Percentiles rank a stretch among this genome's conserved stretches.
These are phyloP conservation scores for Durotheca rogersii DNA, from an alignment of 495 filamentous ascomycete species.

Conservation along the genomic window DNA sequence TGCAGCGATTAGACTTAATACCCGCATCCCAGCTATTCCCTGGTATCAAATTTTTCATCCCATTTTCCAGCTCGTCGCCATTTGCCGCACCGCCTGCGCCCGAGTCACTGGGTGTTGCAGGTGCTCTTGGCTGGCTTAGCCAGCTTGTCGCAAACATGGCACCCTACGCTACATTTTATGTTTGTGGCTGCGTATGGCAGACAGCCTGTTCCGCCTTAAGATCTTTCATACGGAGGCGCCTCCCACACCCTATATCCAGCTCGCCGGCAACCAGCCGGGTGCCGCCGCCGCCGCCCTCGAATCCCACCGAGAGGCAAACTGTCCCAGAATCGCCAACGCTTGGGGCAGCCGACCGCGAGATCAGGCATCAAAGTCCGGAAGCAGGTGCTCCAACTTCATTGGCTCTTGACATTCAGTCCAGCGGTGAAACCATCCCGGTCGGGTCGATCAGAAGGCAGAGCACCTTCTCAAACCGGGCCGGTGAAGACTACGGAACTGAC, in stretches of 20 bases:
- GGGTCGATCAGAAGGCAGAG: slow-evolving; percentile 36
- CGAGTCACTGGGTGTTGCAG: slow-evolving; percentile 20
- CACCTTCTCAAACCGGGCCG: slow-evolving; percentile 34
- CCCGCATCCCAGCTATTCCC: slow-evolving; percentile 43
- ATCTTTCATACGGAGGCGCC: slow-evolving; percentile 12
- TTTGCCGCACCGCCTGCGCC: slow-evolving; percentile 42
- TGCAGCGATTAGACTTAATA: slow-evolving; percentile 52
- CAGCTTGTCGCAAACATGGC: slow-evolving; percentile 30
- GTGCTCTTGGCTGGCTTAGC: slow-evolving; percentile 36
- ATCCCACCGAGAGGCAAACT: slow-evolving; percentile 14
- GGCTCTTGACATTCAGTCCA: slow-evolving; percentile 29
- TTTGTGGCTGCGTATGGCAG: slow-evolving; percentile 22
- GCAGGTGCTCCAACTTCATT: slow-evolving; percentile 21
- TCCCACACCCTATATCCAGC: slow-evolving; percentile 25
- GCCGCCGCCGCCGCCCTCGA: not conserved
- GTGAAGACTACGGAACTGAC: slow-evolving; percentile 47
- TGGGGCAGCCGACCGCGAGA: slow-evolving; percentile 31
- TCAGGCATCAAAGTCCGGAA: slow-evolving; percentile 28
- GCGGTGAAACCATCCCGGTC: slow-evolving; percentile 30
- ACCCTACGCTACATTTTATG: slow-evolving; percentile 41
- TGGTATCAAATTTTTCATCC: slow-evolving; percentile 47
- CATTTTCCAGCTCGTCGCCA: slow-evolving; percentile 49
- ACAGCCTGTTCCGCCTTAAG: slow-evolving; percentile 11
- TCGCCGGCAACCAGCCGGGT: slow-evolving; percentile 1
- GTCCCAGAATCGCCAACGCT: slow-evolving; percentile 33